Base-by-base conservation (phyloP, 148 eudicot genomes). In the Rhododendron williamsianum region DNA sequence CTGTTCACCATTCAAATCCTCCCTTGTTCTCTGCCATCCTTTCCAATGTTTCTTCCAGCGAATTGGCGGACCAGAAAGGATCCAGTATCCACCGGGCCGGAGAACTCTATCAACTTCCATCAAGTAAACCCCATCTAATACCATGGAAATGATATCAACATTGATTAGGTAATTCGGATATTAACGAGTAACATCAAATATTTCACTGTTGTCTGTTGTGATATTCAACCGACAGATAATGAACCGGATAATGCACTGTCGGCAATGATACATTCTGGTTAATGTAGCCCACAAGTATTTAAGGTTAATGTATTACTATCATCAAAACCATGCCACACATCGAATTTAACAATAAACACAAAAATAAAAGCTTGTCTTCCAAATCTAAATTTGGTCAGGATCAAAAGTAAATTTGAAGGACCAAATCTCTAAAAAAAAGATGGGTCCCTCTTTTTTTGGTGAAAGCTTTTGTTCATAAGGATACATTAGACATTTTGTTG, bases 1-100 rank as follows among this genome's bases (percentile, higher is more conserved):
- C 89, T 95, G 98, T 83, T 95, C 98, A 11, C 58, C 92, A 69
- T 93, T 90, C 88, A 95, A 88, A 89, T 95, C 98, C 74, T 95
- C 91, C 87, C 0, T 85, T 49, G 92, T 88, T 79, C 98, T 92
- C 12, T 91, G 36, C 98, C 98, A 95, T 67, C 96, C 98, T 81
- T 84, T 90, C 94, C 95, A 92, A 69, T 91, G 38, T 82, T 86
- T 92, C 65, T 84, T 80, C 96, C 98, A 93, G 23, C 78, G 51
- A 65, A 92, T 92, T 0, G 95, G 95, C 0, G 95, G 95, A 9
- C 95, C 98, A 30, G 98, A 94, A 48, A 94, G 88, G 72, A 92
- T 88, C 98, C 98, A 94, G 52, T 91, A 94, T 12, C 98, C 98
- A 7, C 98, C 98, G 0, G 98, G 96, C 35, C 98, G 87, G 21